Evolutionary conservation across 192 early-diverging fungal species (phyloP).

Genomic region (Coemansia sp.): DNA sequence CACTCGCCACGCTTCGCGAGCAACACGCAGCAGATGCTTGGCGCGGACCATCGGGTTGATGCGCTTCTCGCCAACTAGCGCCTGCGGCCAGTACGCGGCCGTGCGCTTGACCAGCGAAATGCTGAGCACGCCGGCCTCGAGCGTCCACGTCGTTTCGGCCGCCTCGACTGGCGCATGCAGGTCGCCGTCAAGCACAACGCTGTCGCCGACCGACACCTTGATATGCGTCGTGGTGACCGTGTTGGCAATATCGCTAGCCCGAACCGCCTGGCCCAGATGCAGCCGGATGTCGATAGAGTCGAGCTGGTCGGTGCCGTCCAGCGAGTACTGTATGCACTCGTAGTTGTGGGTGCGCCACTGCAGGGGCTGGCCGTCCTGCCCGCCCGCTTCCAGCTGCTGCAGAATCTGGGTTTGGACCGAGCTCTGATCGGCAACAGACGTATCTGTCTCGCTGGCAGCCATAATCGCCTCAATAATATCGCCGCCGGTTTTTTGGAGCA

Average conservation of each 20-base stretch:
- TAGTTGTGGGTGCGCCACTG: constrained; percentile 42
- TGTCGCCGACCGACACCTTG: constrained; percentile 10
- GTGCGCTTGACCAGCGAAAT: constrained; percentile 32
- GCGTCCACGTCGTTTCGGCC: constrained; percentile 30
- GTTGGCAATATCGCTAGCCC: constrained; percentile 20
- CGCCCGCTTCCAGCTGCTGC: constrained; percentile 26
- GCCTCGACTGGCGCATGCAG: constrained; percentile 18
- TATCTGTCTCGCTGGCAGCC: constrained; percentile 10
- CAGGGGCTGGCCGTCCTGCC: not conserved
- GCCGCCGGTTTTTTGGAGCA: constrained; percentile 52
- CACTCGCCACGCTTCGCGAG: constrained; percentile 41
- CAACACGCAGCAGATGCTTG: constrained; percentile 39
- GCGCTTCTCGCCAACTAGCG: constrained; percentile 27
- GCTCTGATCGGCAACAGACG: not conserved
- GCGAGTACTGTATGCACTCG: constrained; percentile 28
- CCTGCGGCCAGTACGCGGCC: constrained; percentile 28
- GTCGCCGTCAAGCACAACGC: constrained; percentile 28
- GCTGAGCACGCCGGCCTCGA: constrained; percentile 24
- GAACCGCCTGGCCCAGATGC: constrained; percentile 10
- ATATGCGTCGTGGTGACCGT: constrained; percentile 18
- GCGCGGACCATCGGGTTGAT: constrained; percentile 19
- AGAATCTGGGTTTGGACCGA: constrained; percentile 28
- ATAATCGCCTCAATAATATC: constrained; percentile 63
- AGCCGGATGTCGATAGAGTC: constrained; percentile 40
- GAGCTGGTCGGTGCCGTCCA: constrained; percentile 18